These are phyloP conservation scores for Neopestalotiopsis sp. DNA, from an alignment of 2,329 filamentous ascomycete species.

Conservation along the genomic window DNA sequence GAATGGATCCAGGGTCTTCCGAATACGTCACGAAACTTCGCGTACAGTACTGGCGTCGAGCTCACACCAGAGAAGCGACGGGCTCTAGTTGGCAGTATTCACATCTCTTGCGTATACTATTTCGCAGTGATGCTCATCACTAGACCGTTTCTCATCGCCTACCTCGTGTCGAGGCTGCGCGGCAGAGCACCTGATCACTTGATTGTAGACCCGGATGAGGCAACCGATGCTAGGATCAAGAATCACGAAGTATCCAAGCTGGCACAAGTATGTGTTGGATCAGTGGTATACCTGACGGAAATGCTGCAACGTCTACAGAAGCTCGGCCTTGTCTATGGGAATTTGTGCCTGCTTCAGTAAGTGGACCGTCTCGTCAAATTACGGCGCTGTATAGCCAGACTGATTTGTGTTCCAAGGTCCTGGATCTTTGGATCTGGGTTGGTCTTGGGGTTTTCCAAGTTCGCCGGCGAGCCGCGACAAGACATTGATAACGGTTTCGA, in stretches of 20 bases:
- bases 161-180: background rate
- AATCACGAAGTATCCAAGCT: conserved; percentile 7
- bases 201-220: conserved; percentile 3
- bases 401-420: background rate
- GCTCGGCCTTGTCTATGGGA: background rate
- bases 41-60: background rate
- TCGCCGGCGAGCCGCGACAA: background rate
- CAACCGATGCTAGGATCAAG: background rate
- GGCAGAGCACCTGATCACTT: conserved; percentile 10
- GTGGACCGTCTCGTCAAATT: background rate
- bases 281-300: background rate
- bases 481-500: conserved; percentile 6
- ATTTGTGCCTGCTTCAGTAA: conserved; percentile 2
- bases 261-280: conserved; percentile 12
- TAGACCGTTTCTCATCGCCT: conserved; percentile 3
- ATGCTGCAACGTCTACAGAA: background rate
- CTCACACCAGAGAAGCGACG: background rate
- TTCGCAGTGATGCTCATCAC: conserved; percentile 10
- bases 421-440: conserved; percentile 4
- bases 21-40: background rate
- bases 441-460: conserved; percentile 4
- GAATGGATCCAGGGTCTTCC: background rate
- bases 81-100: background rate
- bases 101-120: conserved; percentile 10
- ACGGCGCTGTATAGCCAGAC: background rate